Evolutionary conservation across 768 basidiomycete genomes (phyloP).

Genomic region (Suillus sp.): DNA sequence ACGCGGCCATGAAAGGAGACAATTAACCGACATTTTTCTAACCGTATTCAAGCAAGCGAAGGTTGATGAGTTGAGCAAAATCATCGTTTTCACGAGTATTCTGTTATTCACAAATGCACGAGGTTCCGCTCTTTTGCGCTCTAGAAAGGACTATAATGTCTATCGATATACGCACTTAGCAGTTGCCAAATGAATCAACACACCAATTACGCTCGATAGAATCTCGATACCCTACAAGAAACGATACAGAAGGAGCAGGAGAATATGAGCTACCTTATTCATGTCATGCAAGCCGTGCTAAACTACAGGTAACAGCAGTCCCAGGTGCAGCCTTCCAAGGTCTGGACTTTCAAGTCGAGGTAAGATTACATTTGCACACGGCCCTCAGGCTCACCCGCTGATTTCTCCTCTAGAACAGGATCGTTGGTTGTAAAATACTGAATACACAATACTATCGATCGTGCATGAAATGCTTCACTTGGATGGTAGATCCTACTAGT

Average conservation of each 20-base stretch:
- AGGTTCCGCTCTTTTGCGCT: too few species aligned
- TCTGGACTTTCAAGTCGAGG: neutral
- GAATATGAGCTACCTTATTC: constrained; percentile 74
- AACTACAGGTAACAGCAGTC: constrained; percentile 46
- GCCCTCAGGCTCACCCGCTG: neutral
- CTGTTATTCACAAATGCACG: too few species aligned
- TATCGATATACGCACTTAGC: too few species aligned
- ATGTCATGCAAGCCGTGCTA: constrained; percentile 74
- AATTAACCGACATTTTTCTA: too few species aligned
- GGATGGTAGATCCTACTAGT: neutral
- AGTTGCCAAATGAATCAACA: too few species aligned
- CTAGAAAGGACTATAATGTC: too few species aligned
- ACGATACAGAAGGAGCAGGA: constrained; percentile 92
- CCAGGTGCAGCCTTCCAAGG: constrained; percentile 9
- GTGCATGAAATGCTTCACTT: neutral
- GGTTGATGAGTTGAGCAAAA: too few species aligned
- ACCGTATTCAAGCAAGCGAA: too few species aligned
- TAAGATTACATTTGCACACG: neutral
- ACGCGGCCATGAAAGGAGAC: too few species aligned
- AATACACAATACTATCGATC: neutral
- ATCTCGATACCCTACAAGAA: constrained; percentile 84
- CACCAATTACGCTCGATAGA: too few species aligned
- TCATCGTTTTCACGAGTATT: too few species aligned
- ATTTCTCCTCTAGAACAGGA: neutral
- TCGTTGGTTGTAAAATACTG: neutral